phyloP scores from a whole-genome alignment of 1,284 basidiomycete genomes.

The Puccinia hordei region DNA sequence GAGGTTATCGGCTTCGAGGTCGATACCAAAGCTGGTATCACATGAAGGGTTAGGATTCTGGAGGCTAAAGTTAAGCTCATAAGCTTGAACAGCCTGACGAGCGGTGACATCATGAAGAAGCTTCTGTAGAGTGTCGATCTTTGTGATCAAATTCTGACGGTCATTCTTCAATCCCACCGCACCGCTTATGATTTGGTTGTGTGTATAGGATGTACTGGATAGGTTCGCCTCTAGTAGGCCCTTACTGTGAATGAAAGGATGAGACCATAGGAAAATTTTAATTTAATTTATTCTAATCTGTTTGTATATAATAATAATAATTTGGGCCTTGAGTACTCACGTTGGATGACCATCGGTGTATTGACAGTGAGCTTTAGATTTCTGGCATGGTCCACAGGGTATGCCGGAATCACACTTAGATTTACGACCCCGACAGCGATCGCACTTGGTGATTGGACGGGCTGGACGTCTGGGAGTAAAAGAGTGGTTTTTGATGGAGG shows the following conservation, averaged over 20 bases:
- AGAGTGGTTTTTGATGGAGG: background rate
- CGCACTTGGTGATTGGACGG: conserved; percentile 46
- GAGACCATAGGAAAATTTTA: no score
- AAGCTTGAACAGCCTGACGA: conserved; percentile 23
- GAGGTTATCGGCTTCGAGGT: conserved; percentile 48
- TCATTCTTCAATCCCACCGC: background rate
- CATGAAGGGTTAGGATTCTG: conserved; percentile 21
- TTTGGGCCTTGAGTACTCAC: background rate
- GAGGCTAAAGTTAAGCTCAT: conserved; percentile 6
- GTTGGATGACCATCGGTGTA: conserved; percentile 45
- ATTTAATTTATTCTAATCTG: no score
- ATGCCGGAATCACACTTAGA: conserved; percentile 33
- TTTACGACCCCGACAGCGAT: conserved; percentile 43
- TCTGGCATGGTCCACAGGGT: conserved; percentile 25
- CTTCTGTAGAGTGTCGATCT: conserved; percentile 25
- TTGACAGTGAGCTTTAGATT: conserved; percentile 15
- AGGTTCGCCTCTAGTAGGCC: background rate
- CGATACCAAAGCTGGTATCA: conserved; percentile 12
- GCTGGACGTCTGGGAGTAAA: conserved; percentile 16
- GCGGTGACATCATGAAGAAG: conserved; percentile 24
- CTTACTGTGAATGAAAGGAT: conserved; percentile 5
- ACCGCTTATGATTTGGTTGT: background rate
- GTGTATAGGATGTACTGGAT: background rate
- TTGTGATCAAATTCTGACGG: conserved; percentile 7
- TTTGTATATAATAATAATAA: background rate